Base-by-base conservation (phyloP, 2,329 filamentous ascomycete genomes). In the Colletotrichum aenigma region DNA sequence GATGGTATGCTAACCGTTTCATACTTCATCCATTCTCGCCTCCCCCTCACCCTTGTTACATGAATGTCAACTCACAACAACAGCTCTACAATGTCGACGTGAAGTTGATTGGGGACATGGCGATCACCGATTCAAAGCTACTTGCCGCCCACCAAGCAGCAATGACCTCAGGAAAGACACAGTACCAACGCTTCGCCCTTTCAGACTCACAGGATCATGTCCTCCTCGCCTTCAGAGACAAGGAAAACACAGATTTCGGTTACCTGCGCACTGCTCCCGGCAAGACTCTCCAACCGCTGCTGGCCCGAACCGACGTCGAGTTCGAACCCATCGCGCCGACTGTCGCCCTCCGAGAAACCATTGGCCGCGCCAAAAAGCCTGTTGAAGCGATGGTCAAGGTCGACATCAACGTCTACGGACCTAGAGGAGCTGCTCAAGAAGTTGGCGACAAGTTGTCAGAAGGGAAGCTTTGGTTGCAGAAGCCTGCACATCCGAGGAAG, bases 391-490 rank as follows among this genome's bases (percentile, higher is more conserved):
- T 82, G 32, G 79, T 82, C 18, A 77, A 79, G 48, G 77, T 86
- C 2, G 80, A 85, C 67, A 83, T 86, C 66, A 84, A 86, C 58
- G 71, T 86, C 1, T 86, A 86, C 71, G 85, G 85, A 0, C 81
- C 81, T 1, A 70, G 70, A 2, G n/a, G 48, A 5, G 21, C 70
- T 3, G 78, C 77, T 3, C 69, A 66, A 1, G 16, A 70, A 3
- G 76, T 85, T 24, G 85, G 84, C 0, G 71, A 79, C 3, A 68
- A 66, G 4, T 75, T 86, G 2, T 83, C 83, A 1, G 21, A 73
- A 0, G 76, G 78, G 1, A 83, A 83, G 65, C 69, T 84, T 1
- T 86, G 83, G 80, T 71, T 87, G 13, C 85, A 86, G 60, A 77
- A 74, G 36, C 82, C 85, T 4, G 77, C 80, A 7, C 78, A 80